Evolutionary conservation across 306 rosid species (phyloP).

Genomic region (Trichosanthes cucumerina): DNA sequence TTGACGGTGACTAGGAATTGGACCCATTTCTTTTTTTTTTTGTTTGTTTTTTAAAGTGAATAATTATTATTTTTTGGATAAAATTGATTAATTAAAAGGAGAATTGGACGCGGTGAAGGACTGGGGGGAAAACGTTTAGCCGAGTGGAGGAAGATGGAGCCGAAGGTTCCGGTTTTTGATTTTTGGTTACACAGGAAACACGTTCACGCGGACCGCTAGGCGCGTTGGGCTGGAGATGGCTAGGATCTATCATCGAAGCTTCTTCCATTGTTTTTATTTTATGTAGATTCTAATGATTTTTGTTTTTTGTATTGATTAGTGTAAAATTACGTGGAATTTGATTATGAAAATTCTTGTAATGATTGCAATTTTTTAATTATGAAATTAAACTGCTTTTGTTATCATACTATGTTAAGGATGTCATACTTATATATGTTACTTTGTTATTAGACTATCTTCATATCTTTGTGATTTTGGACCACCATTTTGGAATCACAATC

Average conservation of each 20-base stretch:
- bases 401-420: no score
- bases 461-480: no score
- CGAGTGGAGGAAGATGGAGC: not conserved
- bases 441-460: no score
- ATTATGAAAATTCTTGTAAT: no score
- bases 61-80: not conserved
- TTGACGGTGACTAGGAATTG: not conserved
- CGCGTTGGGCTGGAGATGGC: not conserved
- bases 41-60: not conserved
- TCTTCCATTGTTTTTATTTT: not conserved
- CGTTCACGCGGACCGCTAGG: slow-evolving; percentile 6
- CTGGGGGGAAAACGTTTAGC: not conserved
- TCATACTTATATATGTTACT: no score
- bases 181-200: not conserved
- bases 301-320: no score
- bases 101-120: not conserved
- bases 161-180: not conserved
- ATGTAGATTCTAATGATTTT: not conserved
- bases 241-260: not conserved
- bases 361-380: no score
- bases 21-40: not conserved
- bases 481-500: no score
- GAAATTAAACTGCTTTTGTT: no score
- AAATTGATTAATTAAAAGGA: no score
- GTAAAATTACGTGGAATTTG: no score